Percentiles rank a stretch among this genome's conserved stretches.
Evolutionary conservation across 75 land plant genomes (phyloP).

Genomic region (Cunninghamia lanceolata): DNA sequence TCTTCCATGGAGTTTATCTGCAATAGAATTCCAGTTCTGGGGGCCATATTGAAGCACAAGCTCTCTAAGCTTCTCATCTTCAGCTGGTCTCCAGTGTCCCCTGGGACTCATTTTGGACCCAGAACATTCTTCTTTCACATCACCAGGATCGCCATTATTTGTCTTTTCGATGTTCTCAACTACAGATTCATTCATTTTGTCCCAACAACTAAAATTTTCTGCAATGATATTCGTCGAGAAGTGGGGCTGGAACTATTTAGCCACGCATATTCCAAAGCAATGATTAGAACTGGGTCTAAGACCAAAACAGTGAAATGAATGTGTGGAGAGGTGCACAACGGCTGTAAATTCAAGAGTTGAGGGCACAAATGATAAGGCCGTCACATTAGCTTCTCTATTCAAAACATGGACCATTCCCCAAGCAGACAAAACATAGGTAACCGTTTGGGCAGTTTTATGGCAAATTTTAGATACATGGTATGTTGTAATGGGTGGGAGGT

Average conservation of each 20-base stretch:
- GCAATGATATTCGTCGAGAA: not conserved
- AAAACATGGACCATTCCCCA: slow-evolving; percentile 10
- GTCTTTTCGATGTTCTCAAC: not conserved
- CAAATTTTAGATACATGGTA: not conserved
- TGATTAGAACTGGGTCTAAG: not conserved
- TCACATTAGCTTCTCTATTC: not conserved
- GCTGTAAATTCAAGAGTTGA: not conserved
- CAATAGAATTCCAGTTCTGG: slow-evolving; percentile 61
- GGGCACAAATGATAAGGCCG: not conserved
- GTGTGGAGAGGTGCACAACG: not conserved
- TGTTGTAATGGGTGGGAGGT: not conserved
- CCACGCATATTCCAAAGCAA: not conserved
- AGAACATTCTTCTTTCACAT: not conserved
- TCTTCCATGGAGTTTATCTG: slow-evolving; percentile 31
- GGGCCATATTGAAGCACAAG: slow-evolving; percentile 43
- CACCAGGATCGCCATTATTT: not conserved
- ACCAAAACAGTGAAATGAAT: not conserved
- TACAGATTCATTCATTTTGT: slow-evolving; percentile 6
- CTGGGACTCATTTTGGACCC: slow-evolving; percentile 29
- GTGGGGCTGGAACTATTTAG: not conserved
- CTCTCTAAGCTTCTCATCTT: slow-evolving; percentile 35
- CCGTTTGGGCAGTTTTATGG: not conserved
- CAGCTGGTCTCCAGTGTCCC: slow-evolving; percentile 42
- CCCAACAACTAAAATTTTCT: not conserved
- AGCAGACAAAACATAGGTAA: slow-evolving; percentile 7